Evolutionary conservation across 345 rosid species (phyloP), one percentile per base, ranked within the genome.

Genomic region (Populus tremula): DNA sequence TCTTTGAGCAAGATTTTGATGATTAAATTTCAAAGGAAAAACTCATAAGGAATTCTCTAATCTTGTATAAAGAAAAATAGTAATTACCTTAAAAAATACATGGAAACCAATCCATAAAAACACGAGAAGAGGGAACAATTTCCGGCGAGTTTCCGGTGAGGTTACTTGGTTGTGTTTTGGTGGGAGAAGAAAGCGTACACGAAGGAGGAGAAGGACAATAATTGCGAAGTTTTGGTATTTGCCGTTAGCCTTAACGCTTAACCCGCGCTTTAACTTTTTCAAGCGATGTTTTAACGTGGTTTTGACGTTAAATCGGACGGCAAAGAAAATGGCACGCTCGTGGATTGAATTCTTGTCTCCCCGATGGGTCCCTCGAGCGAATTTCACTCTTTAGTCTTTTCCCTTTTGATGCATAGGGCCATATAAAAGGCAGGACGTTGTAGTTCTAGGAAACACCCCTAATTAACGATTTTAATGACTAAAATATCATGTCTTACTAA

Each of bases 241-340:
- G 61, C 71, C 75, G 86, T 83, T 74, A 45, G 77, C 41, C 74
- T 81, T 73, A 56, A 81, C 83, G 80, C 77, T 41, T 18, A 47
- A 56, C 70, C 70, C 74, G 53, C 35, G 76, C 64, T 72, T 47
- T 38, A 13, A 20, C 39, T 59, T 13, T 67, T 66, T 21, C 33
- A 61, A 18, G 33, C 43, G 21, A 38, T 35, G 3, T 13, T 67
- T 18, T 8, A 21, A 41, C 68, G 21, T 56, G 75, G 59, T 36
- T 12, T 16, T 13, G 38, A 75, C 75, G 81, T 84, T 78, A 43
- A 50, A 62, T 65, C 50, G 76, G 74, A 86, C 83, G 84, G 78
- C 47, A 33, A 45, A 47, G 56, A 68, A 71, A 35, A 47, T 67
- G 68, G 61, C 62, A 61, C 72, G 69, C 72, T 67, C 75, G 79